Evolutionary conservation across 208 protist species (phyloP).

Genomic region (Acanthamoeba quina): DNA sequence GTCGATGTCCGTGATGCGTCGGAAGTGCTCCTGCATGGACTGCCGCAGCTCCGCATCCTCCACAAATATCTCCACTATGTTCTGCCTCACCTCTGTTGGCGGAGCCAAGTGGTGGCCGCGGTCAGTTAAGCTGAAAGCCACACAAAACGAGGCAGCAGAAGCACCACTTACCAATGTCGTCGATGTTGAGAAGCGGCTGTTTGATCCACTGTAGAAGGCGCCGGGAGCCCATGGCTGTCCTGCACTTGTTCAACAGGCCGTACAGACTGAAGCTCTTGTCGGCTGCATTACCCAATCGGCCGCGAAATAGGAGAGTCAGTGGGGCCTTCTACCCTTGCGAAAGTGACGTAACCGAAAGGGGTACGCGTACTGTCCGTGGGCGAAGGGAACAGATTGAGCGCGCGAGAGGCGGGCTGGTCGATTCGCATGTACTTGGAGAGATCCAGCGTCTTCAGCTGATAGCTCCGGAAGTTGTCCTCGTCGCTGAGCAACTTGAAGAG

Average conservation of each 20-base stretch:
- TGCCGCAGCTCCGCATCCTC: conserved; percentile 93
- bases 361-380: conserved; percentile 20
- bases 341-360: background rate
- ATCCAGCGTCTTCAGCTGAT: conserved; percentile 54
- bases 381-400: conserved; percentile 68
- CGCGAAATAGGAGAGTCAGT: background rate
- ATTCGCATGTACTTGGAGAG: conserved; percentile 70
- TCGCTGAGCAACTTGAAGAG: conserved; percentile 13
- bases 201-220: conserved; percentile 97
- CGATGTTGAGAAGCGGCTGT: conserved; percentile 95
- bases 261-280: conserved; percentile 89
- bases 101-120: too few species aligned
- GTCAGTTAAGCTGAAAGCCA: too few species aligned
- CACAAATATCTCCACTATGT: conserved; percentile 95
- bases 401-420: conserved; percentile 62
- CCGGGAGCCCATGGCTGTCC: conserved; percentile 96
- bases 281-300: background rate
- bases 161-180: conserved; percentile 91
- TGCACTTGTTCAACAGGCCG: conserved; percentile 96
- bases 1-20: conserved; percentile 95
- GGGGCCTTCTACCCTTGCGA: background rate
- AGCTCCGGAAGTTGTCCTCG: conserved; percentile 55
- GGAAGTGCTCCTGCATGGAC: conserved; percentile 91
- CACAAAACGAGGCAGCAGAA: background rate
- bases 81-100: conserved; percentile 89